A percentile compares a stretch with the other conserved stretches of the same genome.
phyloP scores from a whole-genome alignment of 345 rosid species.

The Euphorbia pulcherrima region DNA sequence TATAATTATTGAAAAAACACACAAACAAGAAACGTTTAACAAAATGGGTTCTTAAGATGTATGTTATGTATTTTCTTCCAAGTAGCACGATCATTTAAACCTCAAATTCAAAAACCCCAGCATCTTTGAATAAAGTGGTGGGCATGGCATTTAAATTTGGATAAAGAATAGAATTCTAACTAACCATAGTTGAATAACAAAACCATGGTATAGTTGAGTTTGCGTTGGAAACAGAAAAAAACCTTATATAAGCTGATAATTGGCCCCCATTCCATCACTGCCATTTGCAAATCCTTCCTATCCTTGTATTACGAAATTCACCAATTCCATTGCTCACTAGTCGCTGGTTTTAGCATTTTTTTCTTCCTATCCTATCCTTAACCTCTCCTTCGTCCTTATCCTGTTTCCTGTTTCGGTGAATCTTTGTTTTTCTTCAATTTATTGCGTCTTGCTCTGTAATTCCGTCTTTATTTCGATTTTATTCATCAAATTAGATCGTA shows the following conservation, averaged over 20 bases:
- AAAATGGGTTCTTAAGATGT: too few relatives aligned
- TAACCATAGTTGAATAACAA: slow-evolving; percentile 12
- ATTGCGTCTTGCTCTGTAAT: not conserved
- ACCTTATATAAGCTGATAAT: not conserved
- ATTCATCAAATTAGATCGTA: not conserved
- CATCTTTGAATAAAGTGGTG: too few relatives aligned
- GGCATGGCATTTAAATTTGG: too few relatives aligned
- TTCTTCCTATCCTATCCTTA: not conserved
- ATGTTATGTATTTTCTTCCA: too few relatives aligned
- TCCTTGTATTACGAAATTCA: not conserved
- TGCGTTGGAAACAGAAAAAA: slow-evolving; percentile 3
- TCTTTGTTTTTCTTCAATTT: too few relatives aligned
- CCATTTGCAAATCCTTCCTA: not conserved
- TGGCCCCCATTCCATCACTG: not conserved
- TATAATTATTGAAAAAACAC: too few relatives aligned
- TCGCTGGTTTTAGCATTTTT: not conserved
- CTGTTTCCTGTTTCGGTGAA: not conserved
- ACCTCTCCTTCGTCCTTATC: not conserved
- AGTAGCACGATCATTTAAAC: too few relatives aligned
- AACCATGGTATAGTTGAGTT: slow-evolving; percentile 11
- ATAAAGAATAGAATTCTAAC: too few relatives aligned
- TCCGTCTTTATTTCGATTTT: too few relatives aligned
- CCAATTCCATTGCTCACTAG: not conserved
- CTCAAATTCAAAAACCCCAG: too few relatives aligned
- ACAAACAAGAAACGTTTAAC: too few relatives aligned